Evolutionary conservation across 177 flowering plant genomes (phyloP).

Genomic region (Vitis hybrid): DNA sequence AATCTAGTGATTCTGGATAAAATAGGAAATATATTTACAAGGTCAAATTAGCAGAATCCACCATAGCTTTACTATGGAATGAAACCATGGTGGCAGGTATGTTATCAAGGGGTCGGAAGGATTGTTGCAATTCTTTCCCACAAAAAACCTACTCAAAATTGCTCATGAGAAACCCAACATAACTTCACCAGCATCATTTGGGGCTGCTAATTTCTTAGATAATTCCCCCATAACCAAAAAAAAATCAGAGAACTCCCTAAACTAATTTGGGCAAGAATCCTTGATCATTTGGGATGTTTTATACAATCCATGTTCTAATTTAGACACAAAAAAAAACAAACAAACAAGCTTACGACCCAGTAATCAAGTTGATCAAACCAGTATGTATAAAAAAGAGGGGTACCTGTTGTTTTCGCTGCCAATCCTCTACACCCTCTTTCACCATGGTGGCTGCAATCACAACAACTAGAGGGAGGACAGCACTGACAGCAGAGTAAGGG

Average conservation of each 20-base stretch:
- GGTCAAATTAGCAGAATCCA: too few relatives aligned
- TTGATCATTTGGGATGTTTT: background rate
- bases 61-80: too few relatives aligned
- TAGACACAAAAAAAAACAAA: background rate
- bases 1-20: background rate
- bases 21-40: too few relatives aligned
- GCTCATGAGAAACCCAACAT: too few relatives aligned
- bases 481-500: constrained; percentile 61
- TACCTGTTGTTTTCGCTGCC: constrained; percentile 66
- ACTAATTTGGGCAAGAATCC: background rate
- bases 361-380: background rate
- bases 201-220: background rate
- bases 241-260: background rate
- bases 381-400: background rate
- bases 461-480: constrained; percentile 56
- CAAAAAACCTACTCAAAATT: background rate
- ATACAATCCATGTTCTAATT: background rate
- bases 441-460: constrained; percentile 63
- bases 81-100: too few relatives aligned
- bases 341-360: constrained; percentile 4
- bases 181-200: background rate
- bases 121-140: too few relatives aligned
- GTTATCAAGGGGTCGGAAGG: too few relatives aligned
- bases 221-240: background rate
- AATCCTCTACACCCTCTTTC: constrained; percentile 71